These are phyloP conservation scores for Coemansia asiatica DNA, from an alignment of 192 early-diverging fungal genomes.

Conservation along the genomic window DNA sequence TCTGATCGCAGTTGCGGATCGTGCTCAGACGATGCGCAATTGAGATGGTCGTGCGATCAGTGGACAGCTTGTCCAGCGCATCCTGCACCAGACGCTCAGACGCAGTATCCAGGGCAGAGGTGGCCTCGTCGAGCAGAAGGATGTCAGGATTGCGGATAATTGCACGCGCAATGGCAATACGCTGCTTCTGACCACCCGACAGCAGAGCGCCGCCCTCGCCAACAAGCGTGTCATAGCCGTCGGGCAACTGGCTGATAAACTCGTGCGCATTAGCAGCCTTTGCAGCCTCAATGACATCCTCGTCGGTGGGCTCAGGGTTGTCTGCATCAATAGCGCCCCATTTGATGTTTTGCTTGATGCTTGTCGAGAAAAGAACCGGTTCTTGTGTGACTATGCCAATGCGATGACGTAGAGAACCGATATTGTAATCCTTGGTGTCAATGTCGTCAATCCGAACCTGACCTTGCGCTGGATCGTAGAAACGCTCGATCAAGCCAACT, in stretches of 20 bases:
- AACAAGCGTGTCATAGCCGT: constrained; percentile 81
- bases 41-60: constrained; percentile 82
- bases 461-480: constrained; percentile 71
- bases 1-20: constrained; percentile 84
- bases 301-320: constrained; percentile 63
- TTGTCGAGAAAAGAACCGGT: constrained; percentile 79
- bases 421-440: constrained; percentile 73
- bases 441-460: constrained; percentile 71
- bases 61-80: constrained; percentile 73
- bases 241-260: constrained; percentile 70
- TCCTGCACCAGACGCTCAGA: constrained; percentile 79
- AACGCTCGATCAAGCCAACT: constrained; percentile 80
- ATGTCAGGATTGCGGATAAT: constrained; percentile 84
- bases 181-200: constrained; percentile 94
- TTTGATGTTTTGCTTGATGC: constrained; percentile 79
- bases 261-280: constrained; percentile 71
- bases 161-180: constrained; percentile 92
- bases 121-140: constrained; percentile 86
- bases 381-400: constrained; percentile 92
- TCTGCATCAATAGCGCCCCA: constrained; percentile 62
- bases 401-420: constrained; percentile 75
- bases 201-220: constrained; percentile 80
- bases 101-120: constrained; percentile 81
- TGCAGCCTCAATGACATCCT: constrained; percentile 69
- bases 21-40: constrained; percentile 92